A percentile compares a stretch with the other conserved stretches of the same genome.
Conservation (phyloP, 345 rosid genomes). For the Ceriops zippeliana region DNA sequence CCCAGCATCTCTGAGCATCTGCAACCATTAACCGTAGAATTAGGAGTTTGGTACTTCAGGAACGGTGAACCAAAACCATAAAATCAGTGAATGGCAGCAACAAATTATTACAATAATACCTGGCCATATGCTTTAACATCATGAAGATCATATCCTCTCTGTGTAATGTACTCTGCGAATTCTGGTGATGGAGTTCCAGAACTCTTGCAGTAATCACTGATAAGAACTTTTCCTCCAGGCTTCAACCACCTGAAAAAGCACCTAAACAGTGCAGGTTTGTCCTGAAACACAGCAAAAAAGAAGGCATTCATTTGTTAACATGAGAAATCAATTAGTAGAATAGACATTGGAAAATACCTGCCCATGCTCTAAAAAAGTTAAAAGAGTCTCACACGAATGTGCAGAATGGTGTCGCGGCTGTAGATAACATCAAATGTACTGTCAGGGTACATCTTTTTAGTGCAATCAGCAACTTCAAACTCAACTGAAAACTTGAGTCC, state of each 20-base stretch:
- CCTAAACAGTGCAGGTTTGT: conserved; percentile 80
- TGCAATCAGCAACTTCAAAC: conserved; percentile 98
- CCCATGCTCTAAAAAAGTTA: not conserved
- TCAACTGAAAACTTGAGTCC: conserved; percentile 84
- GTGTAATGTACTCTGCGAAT: conserved; percentile 65
- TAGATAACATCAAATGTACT: conserved; percentile 85
- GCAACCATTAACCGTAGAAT: conserved; percentile 4
- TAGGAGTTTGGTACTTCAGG: conserved; percentile 2
- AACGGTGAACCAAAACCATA: not conserved
- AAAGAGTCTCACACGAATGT: conserved; percentile 60
- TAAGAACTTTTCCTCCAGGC: conserved; percentile 91
- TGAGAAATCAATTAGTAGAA: not conserved
- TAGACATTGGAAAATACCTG: not conserved
- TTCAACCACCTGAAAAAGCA: conserved; percentile 92
- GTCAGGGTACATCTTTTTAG: conserved; percentile 75
- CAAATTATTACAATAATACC: conserved; percentile 40
- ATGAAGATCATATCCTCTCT: conserved; percentile 96
- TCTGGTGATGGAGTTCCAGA: conserved; percentile 66
- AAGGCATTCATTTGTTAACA: not conserved
- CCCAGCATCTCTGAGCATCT: conserved; percentile 93
- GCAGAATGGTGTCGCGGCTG: conserved; percentile 95
- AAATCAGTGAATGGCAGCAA: conserved; percentile 5
- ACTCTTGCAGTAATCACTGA: conserved; percentile 81
- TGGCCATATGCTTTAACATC: conserved; percentile 72
- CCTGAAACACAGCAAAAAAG: conserved; percentile 42